Evolutionary conservation across 495 filamentous ascomycete genomes (phyloP).

Genomic region (Rusavskia elegans): DNA sequence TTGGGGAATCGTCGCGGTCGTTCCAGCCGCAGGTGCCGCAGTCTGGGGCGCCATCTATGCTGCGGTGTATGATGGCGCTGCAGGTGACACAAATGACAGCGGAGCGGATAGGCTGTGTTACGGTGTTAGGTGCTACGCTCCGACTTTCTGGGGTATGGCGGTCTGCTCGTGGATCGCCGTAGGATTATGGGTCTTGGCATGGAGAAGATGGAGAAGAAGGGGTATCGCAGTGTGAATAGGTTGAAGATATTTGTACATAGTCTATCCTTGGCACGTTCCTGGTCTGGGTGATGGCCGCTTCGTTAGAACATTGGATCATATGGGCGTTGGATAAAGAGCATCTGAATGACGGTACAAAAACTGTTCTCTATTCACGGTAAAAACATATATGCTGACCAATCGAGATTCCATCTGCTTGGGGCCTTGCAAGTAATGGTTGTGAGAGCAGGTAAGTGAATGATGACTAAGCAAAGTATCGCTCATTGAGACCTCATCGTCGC

Average conservation of each 20-base stretch:
- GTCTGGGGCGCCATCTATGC: constrained; percentile 78
- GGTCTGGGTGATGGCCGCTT: no score
- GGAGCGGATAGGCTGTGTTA: constrained; percentile 31
- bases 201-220: constrained; percentile 71
- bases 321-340: no score
- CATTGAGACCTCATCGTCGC: not conserved
- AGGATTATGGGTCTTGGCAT: constrained; percentile 57
- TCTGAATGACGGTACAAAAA: no score
- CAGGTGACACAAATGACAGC: constrained; percentile 6
- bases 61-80: constrained; percentile 42
- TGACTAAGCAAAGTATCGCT: not conserved
- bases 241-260: no score
- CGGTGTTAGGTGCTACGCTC: constrained; percentile 63
- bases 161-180: constrained; percentile 62
- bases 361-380: no score
- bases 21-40: constrained; percentile 70
- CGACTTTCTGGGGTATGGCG: constrained; percentile 68
- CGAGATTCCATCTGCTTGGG: no score
- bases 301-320: no score
- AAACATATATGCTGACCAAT: no score
- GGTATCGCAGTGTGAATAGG: constrained; percentile 54
- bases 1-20: constrained; percentile 87
- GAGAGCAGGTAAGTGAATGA: not conserved
- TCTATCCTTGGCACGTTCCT: no score
- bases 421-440: no score